Conservation (phyloP, 78 protist species). For the Emiliania huxleyi region DNA sequence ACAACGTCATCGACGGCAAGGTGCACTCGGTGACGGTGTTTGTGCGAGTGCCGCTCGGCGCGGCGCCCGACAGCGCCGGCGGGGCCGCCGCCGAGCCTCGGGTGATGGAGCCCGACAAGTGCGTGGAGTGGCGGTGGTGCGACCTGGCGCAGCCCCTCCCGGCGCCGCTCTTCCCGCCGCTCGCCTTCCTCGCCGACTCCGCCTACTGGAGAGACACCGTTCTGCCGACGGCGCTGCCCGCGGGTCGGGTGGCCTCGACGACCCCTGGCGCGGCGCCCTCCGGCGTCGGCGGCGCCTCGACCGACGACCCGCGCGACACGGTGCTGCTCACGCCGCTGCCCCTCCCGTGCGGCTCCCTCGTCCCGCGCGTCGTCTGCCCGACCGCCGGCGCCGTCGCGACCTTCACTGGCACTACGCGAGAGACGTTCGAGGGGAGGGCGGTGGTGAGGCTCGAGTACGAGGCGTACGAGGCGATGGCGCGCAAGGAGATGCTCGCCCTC, state of each 20-base stretch:
- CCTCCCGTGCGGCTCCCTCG: neutral
- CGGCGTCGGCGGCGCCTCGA: neutral
- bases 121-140: neutral
- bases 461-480: constrained; percentile 73
- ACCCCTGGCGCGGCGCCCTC: neutral
- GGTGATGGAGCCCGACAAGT: neutral
- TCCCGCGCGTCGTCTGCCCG: neutral
- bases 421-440: constrained; percentile 52
- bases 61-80: neutral
- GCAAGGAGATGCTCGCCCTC: constrained; percentile 42
- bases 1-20: neutral
- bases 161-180: neutral
- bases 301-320: neutral
- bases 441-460: constrained; percentile 63
- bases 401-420: constrained; percentile 48
- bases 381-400: neutral
- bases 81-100: no score
- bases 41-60: neutral
- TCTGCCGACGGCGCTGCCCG: no score
- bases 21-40: neutral
- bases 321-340: neutral
- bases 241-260: no score
- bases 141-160: neutral
- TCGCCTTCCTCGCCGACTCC: neutral
- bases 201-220: neutral